Conservation (phyloP, 495 filamentous ascomycete genomes). For the Hypoxylon fragiforme region DNA sequence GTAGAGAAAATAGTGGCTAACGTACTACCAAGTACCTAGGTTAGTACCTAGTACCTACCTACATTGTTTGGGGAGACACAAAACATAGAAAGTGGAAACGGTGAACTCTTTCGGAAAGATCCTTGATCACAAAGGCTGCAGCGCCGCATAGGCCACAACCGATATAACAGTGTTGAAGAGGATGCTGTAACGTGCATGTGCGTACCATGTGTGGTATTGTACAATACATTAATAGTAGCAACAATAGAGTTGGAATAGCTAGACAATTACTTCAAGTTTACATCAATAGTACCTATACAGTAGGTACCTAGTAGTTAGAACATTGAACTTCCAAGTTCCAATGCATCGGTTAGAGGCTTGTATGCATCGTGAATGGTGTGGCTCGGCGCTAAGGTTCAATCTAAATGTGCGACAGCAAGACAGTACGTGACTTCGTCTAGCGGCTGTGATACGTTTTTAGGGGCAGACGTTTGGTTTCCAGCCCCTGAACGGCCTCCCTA, state of each 20-base stretch:
- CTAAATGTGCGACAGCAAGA: constrained; percentile 27
- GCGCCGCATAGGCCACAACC: constrained; percentile 2
- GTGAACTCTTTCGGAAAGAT: constrained; percentile 32
- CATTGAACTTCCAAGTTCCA: background rate
- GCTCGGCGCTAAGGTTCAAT: constrained; percentile 32
- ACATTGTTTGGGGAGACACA: background rate
- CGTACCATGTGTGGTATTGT: too few species aligned
- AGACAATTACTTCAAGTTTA: too few species aligned
- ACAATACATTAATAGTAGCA: too few species aligned
- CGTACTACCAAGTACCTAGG: too few species aligned
- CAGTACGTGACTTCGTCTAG: constrained; percentile 17
- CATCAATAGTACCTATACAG: too few species aligned
- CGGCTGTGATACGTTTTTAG: constrained; percentile 12
- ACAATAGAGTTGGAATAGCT: too few species aligned
- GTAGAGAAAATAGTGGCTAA: constrained; percentile 19
- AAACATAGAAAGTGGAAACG: constrained; percentile 19
- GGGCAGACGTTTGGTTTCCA: background rate
- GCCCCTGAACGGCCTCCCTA: background rate
- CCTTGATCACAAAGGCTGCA: constrained; percentile 26
- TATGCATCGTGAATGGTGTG: too few species aligned
- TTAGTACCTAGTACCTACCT: background rate
- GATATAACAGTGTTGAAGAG: constrained; percentile 13
- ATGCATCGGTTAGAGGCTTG: background rate
- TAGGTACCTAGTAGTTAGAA: too few species aligned
- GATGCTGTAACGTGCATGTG: constrained; percentile 22